Evolutionary conservation across 2,329 filamentous ascomycete species (phyloP).

Genomic region (Aspergillus ochraceoroseus): DNA sequence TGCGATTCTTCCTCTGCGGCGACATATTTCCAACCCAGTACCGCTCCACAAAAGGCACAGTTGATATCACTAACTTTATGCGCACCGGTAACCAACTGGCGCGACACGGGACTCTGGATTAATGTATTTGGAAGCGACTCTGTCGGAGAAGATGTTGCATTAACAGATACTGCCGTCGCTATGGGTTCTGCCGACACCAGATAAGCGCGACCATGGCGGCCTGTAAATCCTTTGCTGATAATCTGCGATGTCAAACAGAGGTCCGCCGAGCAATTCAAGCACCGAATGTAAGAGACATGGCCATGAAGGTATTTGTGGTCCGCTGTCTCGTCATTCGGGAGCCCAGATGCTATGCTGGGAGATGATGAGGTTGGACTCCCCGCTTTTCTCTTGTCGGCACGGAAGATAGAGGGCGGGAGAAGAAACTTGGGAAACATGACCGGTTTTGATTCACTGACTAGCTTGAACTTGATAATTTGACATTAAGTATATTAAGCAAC

Average conservation of each 20-base stretch:
- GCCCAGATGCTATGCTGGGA: slow-evolving; percentile 4
- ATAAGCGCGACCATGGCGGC: slow-evolving; percentile 60
- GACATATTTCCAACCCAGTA: slow-evolving; percentile 63
- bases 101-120: slow-evolving; percentile 52
- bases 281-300: slow-evolving; percentile 54
- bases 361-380: slow-evolving; percentile 12
- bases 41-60: slow-evolving; percentile 53
- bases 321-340: slow-evolving; percentile 1
- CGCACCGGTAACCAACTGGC: slow-evolving; percentile 58
- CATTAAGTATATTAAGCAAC: too few species aligned
- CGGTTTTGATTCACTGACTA: not conserved
- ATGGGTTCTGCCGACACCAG: slow-evolving; percentile 50
- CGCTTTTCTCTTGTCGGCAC: slow-evolving; percentile 26
- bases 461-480: too few species aligned
- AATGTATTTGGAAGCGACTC: slow-evolving; percentile 55
- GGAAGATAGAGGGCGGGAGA: slow-evolving; percentile 48
- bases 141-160: slow-evolving; percentile 26
- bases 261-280: slow-evolving; percentile 55
- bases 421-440: slow-evolving; percentile 50
- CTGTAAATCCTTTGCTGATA: slow-evolving; percentile 61
- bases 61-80: slow-evolving; percentile 59
- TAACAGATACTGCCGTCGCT: slow-evolving; percentile 29
- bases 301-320: slow-evolving; percentile 41
- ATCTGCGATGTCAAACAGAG: slow-evolving; percentile 57
- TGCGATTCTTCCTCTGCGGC: slow-evolving; percentile 58